Evolutionary conservation across 345 rosid species (phyloP).

Genomic region (Salix dunnii): DNA sequence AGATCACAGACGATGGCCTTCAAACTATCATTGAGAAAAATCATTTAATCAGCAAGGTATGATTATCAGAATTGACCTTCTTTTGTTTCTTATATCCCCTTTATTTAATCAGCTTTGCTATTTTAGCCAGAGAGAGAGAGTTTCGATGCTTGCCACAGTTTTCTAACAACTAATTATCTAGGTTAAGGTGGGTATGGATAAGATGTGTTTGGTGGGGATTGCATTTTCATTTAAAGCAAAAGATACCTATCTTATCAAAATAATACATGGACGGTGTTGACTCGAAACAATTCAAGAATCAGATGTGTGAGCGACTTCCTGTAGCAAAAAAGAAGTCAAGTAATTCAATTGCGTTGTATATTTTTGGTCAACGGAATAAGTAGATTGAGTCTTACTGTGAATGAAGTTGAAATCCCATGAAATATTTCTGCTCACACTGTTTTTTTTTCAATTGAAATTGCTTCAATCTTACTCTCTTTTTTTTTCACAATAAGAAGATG

Average conservation of each 20-base stretch:
- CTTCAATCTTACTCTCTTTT: background rate
- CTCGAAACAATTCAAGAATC: background rate
- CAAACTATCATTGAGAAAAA: slow-evolving; percentile 44
- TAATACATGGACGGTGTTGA: background rate
- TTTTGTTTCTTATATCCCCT: background rate
- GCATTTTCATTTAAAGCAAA: background rate
- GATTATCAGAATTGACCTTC: background rate
- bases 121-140: background rate
- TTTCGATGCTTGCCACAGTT: background rate
- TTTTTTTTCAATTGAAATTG: background rate
- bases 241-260: background rate
- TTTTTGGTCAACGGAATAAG: background rate
- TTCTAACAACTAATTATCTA: background rate
- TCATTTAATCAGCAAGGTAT: slow-evolving; percentile 62
- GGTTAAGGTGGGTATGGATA: background rate
- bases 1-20: slow-evolving; percentile 62
- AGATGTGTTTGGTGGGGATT: background rate
- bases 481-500: background rate
- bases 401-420: background rate
- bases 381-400: background rate
- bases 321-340: background rate
- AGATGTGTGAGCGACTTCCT: background rate
- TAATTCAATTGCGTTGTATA: background rate
- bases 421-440: background rate
- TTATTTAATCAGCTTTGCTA: background rate